Evolutionary conservation across 176 grass and related monocot species (phyloP).

Genomic region (Calamus simplicifolius): DNA sequence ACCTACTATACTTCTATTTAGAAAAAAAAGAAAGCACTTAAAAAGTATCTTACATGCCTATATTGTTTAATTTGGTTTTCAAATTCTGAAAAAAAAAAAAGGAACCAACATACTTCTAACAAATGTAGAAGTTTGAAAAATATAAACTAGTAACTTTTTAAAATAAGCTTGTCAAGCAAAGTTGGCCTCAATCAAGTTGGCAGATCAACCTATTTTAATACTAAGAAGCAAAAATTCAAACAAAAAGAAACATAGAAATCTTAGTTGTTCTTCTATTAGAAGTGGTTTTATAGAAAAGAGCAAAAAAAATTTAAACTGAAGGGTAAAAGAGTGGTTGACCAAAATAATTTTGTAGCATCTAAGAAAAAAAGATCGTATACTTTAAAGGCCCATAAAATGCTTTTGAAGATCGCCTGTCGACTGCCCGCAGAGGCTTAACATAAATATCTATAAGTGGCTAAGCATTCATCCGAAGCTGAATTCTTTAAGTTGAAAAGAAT

Average conservation of each 20-base stretch:
- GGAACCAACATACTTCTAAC: slow-evolving; percentile 32
- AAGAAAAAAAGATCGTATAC: too few relatives aligned
- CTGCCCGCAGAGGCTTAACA: too few relatives aligned
- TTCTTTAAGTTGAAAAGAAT: too few relatives aligned
- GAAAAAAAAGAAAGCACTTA: slow-evolving; percentile 39
- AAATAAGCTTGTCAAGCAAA: slow-evolving; percentile 31
- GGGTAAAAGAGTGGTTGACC: too few relatives aligned
- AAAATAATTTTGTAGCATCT: too few relatives aligned
- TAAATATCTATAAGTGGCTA: too few relatives aligned
- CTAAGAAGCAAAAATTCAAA: slow-evolving; percentile 43
- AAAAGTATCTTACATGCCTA: slow-evolving; percentile 11
- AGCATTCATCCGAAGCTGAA: too few relatives aligned
- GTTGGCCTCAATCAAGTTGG: slow-evolving; percentile 17
- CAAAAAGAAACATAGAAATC: slow-evolving; percentile 49
- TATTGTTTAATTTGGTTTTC: slow-evolving; percentile 35
- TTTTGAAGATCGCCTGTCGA: slow-evolving; percentile 26
- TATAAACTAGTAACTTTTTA: slow-evolving; percentile 25
- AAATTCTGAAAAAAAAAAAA: slow-evolving; percentile 32
- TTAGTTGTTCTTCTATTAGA: slow-evolving; percentile 29
- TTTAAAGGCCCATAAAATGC: not conserved
- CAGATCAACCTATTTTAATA: slow-evolving; percentile 40
- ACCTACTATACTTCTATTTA: slow-evolving; percentile 21
- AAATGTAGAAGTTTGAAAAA: slow-evolving; percentile 35
- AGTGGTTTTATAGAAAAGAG: too few relatives aligned
- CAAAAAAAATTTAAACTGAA: too few relatives aligned